phyloP scores from a whole-genome alignment of 768 basidiomycete species.

The Rhizopogon roseolus region DNA sequence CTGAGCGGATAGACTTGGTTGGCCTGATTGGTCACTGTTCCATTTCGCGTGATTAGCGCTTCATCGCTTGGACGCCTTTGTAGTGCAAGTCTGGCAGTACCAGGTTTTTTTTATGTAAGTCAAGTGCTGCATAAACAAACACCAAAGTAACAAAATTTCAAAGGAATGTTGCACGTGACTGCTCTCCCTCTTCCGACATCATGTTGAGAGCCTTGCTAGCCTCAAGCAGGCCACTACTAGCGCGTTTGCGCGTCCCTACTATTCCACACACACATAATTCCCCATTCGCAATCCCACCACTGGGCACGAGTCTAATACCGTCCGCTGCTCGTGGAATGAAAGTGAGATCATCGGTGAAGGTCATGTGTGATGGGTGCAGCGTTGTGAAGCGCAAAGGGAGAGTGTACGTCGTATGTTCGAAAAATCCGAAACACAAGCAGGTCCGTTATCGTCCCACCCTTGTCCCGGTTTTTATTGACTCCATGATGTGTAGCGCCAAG shows the following conservation, averaged over 20 bases:
- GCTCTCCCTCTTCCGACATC: slow-evolving; percentile 6
- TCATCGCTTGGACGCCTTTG: background rate
- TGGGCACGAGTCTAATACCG: slow-evolving; percentile 20
- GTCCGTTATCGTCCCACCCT: slow-evolving; percentile 35
- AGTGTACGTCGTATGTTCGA: slow-evolving; percentile 88
- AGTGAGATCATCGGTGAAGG: slow-evolving; percentile 90
- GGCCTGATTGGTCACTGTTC: background rate
- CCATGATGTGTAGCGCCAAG: slow-evolving; percentile 51
- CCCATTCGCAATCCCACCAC: slow-evolving; percentile 27
- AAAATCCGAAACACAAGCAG: slow-evolving; percentile 98
- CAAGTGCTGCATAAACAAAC: no score
- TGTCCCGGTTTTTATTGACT: slow-evolving; percentile 8
- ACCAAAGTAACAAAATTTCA: no score
- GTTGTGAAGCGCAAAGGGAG: slow-evolving; percentile 86
- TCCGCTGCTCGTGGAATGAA: slow-evolving; percentile 81
- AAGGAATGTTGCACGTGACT: slow-evolving; percentile 2
- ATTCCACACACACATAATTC: slow-evolving; percentile 21
- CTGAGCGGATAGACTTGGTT: background rate
- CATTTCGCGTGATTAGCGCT: background rate
- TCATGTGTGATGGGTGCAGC: slow-evolving; percentile 91
- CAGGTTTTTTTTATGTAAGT: no score
- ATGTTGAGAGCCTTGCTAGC: slow-evolving; percentile 68
- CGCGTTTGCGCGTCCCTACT: slow-evolving; percentile 41
- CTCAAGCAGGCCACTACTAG: slow-evolving; percentile 57
- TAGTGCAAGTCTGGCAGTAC: no score